Percentiles rank a stretch among this genome's conserved stretches.
These are phyloP conservation scores for Xenosphaeropsis pyriputrescens DNA, from an alignment of 2,329 filamentous ascomycete species.

Conservation along the genomic window DNA sequence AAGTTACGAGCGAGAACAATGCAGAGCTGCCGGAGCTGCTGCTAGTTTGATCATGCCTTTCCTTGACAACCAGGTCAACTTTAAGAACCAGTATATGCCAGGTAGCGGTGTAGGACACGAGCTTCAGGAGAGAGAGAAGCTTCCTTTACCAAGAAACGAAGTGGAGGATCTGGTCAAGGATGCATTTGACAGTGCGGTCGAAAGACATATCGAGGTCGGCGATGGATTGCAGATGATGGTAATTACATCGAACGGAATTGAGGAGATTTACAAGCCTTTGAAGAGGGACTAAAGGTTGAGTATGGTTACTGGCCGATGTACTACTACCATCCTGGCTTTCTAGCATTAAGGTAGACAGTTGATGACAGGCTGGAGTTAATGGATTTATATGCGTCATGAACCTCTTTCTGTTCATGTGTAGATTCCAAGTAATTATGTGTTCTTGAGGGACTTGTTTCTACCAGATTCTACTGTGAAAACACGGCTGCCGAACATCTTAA, in stretches of 20 bases:
- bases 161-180: conserved; percentile 88
- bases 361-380: background rate
- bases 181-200: conserved; percentile 94
- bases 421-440: too few relatives aligned
- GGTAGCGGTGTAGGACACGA: conserved; percentile 74
- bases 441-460: too few relatives aligned
- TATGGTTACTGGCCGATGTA: background rate
- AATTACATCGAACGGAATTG: conserved; percentile 75
- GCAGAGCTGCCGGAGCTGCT: conserved; percentile 82
- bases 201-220: conserved; percentile 98
- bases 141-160: conserved; percentile 54
- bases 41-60: conserved; percentile 97
- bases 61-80: conserved; percentile 98
- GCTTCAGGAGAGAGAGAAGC: conserved; percentile 54
- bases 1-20: conserved; percentile 94
- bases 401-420: too few relatives aligned
- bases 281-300: conserved; percentile 62
- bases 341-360: background rate
- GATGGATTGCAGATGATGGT: conserved; percentile 93
- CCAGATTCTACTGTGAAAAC: too few relatives aligned
- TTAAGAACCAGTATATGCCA: conserved; percentile 95
- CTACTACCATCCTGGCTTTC: background rate
- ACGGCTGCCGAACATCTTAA: too few relatives aligned
- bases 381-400: too few relatives aligned
- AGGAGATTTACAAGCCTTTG: conserved; percentile 70